These are phyloP conservation scores for Paecilomyces formosus DNA, from an alignment of 2,329 filamentous ascomycete species.

Conservation along the genomic window DNA sequence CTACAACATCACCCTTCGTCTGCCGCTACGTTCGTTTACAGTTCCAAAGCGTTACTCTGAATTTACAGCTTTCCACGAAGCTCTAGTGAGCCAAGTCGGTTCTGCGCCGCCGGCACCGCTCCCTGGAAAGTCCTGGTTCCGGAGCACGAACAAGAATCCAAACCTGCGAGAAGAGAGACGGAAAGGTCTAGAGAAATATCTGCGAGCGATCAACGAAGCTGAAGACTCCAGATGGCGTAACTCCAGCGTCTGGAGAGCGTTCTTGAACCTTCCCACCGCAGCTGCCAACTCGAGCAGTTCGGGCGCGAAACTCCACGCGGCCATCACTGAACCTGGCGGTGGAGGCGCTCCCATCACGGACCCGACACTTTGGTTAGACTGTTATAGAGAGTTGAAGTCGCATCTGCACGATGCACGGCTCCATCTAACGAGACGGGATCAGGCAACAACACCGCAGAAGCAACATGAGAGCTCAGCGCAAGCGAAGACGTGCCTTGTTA, in stretches of 20 bases:
- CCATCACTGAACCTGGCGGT: conserved; percentile 32
- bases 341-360: conserved; percentile 36
- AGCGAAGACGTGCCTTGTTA: conserved; percentile 53
- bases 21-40: conserved; percentile 53
- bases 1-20: conserved; percentile 55
- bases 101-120: conserved; percentile 46
- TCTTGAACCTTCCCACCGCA: conserved; percentile 48
- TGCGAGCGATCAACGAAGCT: conserved; percentile 49
- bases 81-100: conserved; percentile 44
- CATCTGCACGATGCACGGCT: conserved; percentile 54
- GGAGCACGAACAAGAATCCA: conserved; percentile 49
- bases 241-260: conserved; percentile 49
- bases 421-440: conserved; percentile 53
- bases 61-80: conserved; percentile 49
- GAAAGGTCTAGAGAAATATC: conserved; percentile 49
- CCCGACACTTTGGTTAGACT: conserved; percentile 56
- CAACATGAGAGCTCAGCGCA: conserved; percentile 57
- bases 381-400: conserved; percentile 52
- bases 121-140: conserved; percentile 55
- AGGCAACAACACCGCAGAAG: conserved; percentile 50
- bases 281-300: conserved; percentile 23
- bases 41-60: conserved; percentile 59
- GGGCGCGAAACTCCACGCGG: conserved; percentile 35
- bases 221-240: conserved; percentile 53
- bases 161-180: conserved; percentile 52